Evolutionary conservation across 2,329 filamentous ascomycete genomes (phyloP).

Genomic region (Rutstroemia sp.): DNA sequence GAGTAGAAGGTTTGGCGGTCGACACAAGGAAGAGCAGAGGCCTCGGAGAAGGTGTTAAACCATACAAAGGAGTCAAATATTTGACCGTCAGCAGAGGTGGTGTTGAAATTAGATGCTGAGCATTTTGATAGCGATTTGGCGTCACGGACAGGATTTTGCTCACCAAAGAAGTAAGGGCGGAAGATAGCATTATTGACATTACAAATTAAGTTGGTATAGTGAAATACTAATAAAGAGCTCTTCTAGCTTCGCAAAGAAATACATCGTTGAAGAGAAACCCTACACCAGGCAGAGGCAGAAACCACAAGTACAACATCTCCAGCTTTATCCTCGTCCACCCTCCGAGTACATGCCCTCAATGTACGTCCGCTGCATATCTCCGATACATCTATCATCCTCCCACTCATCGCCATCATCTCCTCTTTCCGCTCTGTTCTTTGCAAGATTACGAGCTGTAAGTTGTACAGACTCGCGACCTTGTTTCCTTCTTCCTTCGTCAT

Average conservation of each 20-base stretch:
- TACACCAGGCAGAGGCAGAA: neutral
- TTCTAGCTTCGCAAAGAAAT: too few relatives aligned
- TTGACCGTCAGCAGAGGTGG: conserved; percentile 66
- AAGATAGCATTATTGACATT: neutral
- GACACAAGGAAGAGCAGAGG: conserved; percentile 77
- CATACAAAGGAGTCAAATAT: conserved; percentile 98
- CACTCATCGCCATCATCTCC: neutral
- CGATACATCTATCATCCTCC: neutral
- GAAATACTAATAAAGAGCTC: too few relatives aligned
- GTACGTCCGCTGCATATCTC: conserved; percentile 8
- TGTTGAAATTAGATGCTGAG: conserved; percentile 52
- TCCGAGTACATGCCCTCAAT: neutral
- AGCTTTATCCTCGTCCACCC: neutral
- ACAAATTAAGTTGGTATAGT: neutral
- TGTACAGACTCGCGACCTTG: neutral
- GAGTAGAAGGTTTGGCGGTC: conserved; percentile 59
- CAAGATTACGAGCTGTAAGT: neutral
- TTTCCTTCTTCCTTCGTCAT: neutral
- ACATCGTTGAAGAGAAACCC: too few relatives aligned
- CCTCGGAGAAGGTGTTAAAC: conserved; percentile 79
- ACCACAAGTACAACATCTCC: too few relatives aligned
- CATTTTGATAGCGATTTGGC: conserved; percentile 1
- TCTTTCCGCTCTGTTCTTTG: neutral
- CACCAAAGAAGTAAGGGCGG: neutral
- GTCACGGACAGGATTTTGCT: neutral